Percentiles rank a stretch among this genome's conserved stretches.
Conservation (phyloP, 2,329 filamentous ascomycete genomes). For the Claviceps arundinis region DNA sequence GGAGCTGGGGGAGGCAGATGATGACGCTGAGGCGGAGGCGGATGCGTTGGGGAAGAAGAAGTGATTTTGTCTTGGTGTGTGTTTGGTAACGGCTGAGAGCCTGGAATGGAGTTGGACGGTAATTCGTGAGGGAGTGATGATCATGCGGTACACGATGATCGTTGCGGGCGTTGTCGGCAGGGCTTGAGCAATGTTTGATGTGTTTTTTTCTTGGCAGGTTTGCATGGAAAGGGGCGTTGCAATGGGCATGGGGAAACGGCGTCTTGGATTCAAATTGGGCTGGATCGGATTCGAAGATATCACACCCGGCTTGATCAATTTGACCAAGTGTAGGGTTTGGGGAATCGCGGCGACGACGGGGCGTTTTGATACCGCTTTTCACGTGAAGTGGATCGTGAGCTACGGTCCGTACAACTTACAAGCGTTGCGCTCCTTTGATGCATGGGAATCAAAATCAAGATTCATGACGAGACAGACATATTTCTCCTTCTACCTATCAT, state of each 20-base stretch:
- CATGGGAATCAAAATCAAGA: too few species aligned
- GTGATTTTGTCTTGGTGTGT: slow-evolving; percentile 9
- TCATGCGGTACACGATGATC: too few species aligned
- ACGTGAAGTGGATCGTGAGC: too few species aligned
- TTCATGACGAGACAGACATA: too few species aligned
- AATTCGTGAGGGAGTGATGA: not conserved
- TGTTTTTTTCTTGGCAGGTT: too few species aligned
- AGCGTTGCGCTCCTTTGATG: too few species aligned
- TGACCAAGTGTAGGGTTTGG: not conserved
- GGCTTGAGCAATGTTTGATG: too few species aligned
- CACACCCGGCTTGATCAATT: not conserved
- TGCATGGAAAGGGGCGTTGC: not conserved
- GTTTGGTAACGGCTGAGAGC: not conserved
- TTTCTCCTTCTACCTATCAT: too few species aligned
- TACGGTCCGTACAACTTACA: too few species aligned
- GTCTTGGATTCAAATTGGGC: not conserved
- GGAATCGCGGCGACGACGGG: not conserved
- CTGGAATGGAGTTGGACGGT: not conserved
- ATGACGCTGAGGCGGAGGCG: slow-evolving; percentile 31
- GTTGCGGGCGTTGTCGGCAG: too few species aligned
- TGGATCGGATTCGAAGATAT: not conserved
- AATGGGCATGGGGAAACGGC: not conserved
- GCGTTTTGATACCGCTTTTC: not conserved
- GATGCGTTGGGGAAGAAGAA: slow-evolving; percentile 27
- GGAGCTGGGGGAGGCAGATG: slow-evolving; percentile 38